Evolutionary conservation across 1,284 basidiomycete genomes (phyloP), one percentile per base, ranked within the genome.

Genomic region (Malassezia arunalokei): DNA sequence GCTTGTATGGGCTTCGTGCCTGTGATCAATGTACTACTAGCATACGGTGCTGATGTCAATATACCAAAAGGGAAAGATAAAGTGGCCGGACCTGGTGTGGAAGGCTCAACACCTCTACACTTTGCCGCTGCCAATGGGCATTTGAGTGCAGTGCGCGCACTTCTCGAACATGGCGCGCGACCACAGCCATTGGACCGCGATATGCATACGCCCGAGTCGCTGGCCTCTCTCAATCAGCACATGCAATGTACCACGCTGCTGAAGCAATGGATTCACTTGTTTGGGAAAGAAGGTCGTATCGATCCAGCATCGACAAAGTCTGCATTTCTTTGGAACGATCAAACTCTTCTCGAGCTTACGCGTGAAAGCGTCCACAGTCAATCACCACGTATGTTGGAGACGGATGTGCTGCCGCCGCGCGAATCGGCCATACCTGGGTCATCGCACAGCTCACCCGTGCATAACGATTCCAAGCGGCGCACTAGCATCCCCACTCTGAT

Each of bases 41-140:
- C 52, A 8, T 57, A 66, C 51, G 69, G 69, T 15, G 69, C 68
- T 30, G 68, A 72, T 30, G 60, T 64, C 42, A 47, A 46, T 20
- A 24, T 44, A 24, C 42, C 38, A 8, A 32, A 33, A 11, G 29
- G 28, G 20, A 27, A 39, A n/a, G 30, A 45, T 9, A 38, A 48
- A 6, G 50, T 53, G 29, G 43, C 28, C 27, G 55, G 47, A 14
- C 60, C 63, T 3, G 66, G 68, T 43, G 57, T 64, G 33, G 64
- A 66, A 37, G 69, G 66, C 3, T 67, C 66, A 14, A 66, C 66
- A 4, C 57, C 68, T 3, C 59, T 72, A 14, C 69, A 72, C 46
- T 72, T 72, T 52, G 69, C 69, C 8, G 67, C 69, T 5, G 68
- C 67, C 31, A 64, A 66, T 27, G 68, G 68, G 6, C 69, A 72